Evolutionary conservation across 768 basidiomycete genomes (phyloP), one percentile per base, ranked within the genome.

Genomic region (Kwoniella dendrophila): DNA sequence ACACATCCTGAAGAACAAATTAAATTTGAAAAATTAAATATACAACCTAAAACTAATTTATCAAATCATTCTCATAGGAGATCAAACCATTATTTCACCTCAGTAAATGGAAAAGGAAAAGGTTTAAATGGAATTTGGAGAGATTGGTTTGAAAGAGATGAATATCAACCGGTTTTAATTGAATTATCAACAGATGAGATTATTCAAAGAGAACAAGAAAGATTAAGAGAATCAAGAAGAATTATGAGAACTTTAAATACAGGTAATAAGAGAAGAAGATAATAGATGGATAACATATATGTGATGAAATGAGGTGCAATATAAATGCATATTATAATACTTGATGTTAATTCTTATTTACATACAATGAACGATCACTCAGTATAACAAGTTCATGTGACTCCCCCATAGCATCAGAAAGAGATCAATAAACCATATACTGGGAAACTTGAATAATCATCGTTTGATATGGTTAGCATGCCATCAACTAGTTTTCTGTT

Each of bases 61-160:
- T 22, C 49, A 5, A 33, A n/a, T 10, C 20, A n/a, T 14, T 33
- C 29, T 14, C 14, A 30, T 18, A 32, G 49, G 49, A 33, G 32
- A 30, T 14, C 3, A 16, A 22, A 30, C 63, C n/a, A n/a, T n/a
- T n/a, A n/a, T n/a, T n/a, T n/a, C n/a, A n/a, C n/a, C n/a, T n/a
- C n/a, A n/a, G n/a, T n/a, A n/a, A n/a, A n/a, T 33, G 63, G 70
- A 24, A 81, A 87, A 1, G 89, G 92, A 7, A 91, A 89, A 79
- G 82, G 84, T 30, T 80, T 97, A 49, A 85, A 85, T 78, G 90
- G 93, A 59, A 89, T 94, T 2, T 98, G 95, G 95, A 81, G 93
- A 45, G 95, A 97, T 75, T 98, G 93, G 92, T 84, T 83, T 33
- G 95, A 96, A 75, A 86, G 89, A 34, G 90, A 90, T 73, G 91